These are phyloP conservation scores for Thelonectria rubi DNA, from an alignment of 2,329 filamentous ascomycete species.

Conservation along the genomic window DNA sequence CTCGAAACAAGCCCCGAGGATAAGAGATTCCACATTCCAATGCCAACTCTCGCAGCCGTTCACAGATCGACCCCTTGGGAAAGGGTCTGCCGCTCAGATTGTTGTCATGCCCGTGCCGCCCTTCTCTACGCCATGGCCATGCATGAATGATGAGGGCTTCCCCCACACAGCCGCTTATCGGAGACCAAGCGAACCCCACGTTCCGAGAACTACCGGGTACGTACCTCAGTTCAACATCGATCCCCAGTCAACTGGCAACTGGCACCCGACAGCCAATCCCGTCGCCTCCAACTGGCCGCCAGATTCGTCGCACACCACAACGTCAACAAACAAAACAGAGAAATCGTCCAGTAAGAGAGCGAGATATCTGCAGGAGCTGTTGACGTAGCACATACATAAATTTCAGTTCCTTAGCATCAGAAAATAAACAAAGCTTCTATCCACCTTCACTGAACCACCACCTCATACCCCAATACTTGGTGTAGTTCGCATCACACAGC, in stretches of 20 bases:
- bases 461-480: neutral
- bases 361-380: neutral
- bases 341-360: conserved; percentile 11
- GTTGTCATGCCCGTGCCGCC: neutral
- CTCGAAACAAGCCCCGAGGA: conserved; percentile 15
- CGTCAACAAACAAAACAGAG: conserved; percentile 11
- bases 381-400: neutral
- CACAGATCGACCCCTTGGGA: too few species aligned
- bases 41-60: neutral
- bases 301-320: conserved; percentile 10
- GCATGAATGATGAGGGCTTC: conserved; percentile 12
- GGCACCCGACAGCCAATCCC: conserved; percentile 4
- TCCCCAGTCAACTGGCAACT: conserved; percentile 11
- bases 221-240: conserved; percentile 1
- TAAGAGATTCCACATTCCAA: neutral
- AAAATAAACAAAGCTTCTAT: neutral
- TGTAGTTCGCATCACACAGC: neutral
- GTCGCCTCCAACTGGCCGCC: conserved; percentile 9
- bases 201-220: conserved; percentile 33
- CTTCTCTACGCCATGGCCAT: neutral
- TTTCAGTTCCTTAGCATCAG: neutral
- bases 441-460: neutral
- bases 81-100: neutral
- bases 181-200: conserved; percentile 27
- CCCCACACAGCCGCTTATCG: conserved; percentile 36